Conservation (phyloP, 164 flowering plant species). For the Hamamelis virginiana region DNA sequence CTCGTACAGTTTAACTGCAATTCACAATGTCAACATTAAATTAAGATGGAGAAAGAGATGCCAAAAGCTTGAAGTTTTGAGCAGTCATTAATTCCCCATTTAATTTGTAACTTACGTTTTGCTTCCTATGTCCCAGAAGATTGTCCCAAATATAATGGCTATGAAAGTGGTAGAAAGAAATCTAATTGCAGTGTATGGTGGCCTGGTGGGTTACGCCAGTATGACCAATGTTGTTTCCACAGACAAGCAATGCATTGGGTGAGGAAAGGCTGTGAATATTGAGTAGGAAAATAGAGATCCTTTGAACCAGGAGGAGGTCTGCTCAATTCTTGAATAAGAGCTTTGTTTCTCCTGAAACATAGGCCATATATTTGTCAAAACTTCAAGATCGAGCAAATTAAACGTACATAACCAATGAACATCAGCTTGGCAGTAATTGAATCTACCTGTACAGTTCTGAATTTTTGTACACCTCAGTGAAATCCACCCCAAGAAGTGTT, state of each 20-base stretch:
- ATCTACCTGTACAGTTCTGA: slow-evolving; percentile 36
- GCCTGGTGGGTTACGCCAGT: slow-evolving; percentile 57
- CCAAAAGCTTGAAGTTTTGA: neutral
- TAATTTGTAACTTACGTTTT: slow-evolving; percentile 19
- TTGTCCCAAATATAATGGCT: slow-evolving; percentile 50
- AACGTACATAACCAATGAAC: too few species aligned
- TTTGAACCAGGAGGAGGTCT: slow-evolving; percentile 37
- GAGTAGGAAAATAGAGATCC: slow-evolving; percentile 46
- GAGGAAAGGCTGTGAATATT: slow-evolving; percentile 44
- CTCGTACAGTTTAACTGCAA: slow-evolving; percentile 33
- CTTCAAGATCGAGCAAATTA: neutral
- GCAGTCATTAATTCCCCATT: neutral
- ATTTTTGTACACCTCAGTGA: slow-evolving; percentile 28
- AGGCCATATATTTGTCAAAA: neutral
- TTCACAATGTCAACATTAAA: neutral
- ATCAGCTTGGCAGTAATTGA: neutral
- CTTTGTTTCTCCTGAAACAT: slow-evolving; percentile 52
- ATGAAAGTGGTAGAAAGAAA: slow-evolving; percentile 45
- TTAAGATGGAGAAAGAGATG: neutral
- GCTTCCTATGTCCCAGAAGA: slow-evolving; percentile 46
- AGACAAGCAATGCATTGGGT: slow-evolving; percentile 54
- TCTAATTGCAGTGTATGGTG: slow-evolving; percentile 51
- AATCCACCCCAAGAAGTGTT: slow-evolving; percentile 31
- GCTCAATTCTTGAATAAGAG: slow-evolving; percentile 40
- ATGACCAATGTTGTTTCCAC: slow-evolving; percentile 52